Conservation (phyloP, 176 grass and related monocot genomes). For the Rhynchospora breviuscula region DNA sequence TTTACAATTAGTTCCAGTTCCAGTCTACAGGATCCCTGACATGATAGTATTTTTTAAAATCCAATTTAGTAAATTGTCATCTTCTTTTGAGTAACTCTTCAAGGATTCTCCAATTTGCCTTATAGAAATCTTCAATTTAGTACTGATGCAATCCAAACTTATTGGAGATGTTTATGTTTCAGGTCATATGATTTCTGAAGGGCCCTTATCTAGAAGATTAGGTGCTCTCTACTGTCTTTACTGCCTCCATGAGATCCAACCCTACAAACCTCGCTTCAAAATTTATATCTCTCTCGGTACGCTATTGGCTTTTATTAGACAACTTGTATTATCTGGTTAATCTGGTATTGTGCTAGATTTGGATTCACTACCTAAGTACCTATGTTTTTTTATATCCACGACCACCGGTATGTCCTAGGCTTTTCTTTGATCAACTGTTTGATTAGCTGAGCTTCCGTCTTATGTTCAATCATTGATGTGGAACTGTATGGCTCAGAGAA, state of each 20-base stretch:
- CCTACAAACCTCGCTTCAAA: conserved; percentile 70
- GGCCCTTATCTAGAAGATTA: conserved; percentile 44
- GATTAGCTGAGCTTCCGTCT: neutral
- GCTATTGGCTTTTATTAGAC: neutral
- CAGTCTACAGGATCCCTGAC: neutral
- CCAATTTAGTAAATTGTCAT: neutral
- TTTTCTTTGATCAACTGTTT: neutral
- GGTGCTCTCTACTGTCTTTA: conserved; percentile 91
- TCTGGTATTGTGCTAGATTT: neutral
- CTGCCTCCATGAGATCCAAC: conserved; percentile 84
- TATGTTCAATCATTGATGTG: neutral
- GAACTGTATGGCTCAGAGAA: neutral
- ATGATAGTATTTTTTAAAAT: neutral
- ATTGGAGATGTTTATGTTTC: conserved; percentile 27
- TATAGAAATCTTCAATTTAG: neutral
- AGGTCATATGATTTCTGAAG: conserved; percentile 64
- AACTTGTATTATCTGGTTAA: neutral
- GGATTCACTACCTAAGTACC: neutral
- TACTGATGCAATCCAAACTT: conserved; percentile 6
- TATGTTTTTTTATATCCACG: neutral
- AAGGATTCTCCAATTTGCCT: neutral
- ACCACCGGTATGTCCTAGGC: no score
- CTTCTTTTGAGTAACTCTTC: neutral
- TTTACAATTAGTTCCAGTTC: neutral
- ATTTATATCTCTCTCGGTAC: conserved; percentile 50